phyloP scores from a whole-genome alignment of 2,329 filamentous ascomycete species.

The Aschersonia sp. region DNA sequence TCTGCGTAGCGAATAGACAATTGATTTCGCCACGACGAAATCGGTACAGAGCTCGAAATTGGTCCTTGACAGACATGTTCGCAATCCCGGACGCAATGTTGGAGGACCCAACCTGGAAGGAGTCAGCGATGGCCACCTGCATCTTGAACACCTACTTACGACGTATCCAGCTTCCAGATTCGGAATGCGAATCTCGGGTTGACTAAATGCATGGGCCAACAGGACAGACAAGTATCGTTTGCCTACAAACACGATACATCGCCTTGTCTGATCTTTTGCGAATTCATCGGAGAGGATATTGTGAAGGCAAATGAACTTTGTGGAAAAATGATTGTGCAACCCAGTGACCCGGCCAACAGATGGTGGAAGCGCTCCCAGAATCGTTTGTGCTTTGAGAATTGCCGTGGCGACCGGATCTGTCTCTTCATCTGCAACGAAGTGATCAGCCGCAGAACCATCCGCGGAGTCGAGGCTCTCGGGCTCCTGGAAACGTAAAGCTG shows the following conservation, averaged over 20 bases:
- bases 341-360: constrained; percentile 4
- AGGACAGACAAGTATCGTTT: constrained; percentile 63
- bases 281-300: constrained; percentile 50
- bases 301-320: constrained; percentile 55
- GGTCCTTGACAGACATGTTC: constrained; percentile 55
- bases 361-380: no score
- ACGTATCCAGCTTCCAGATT: constrained; percentile 48
- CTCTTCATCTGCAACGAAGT: not conserved
- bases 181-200: constrained; percentile 36
- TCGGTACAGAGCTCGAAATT: constrained; percentile 56
- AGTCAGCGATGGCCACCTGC: not conserved
- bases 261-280: constrained; percentile 30
- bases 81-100: constrained; percentile 30
- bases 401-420: not conserved
- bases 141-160: constrained; percentile 23
- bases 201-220: constrained; percentile 51
- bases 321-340: constrained; percentile 38
- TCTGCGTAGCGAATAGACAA: constrained; percentile 51
- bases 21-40: constrained; percentile 46
- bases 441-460: not conserved
- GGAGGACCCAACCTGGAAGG: constrained; percentile 15
- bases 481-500: not conserved
- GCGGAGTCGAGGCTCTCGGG: not conserved
- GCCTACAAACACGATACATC: constrained; percentile 79
- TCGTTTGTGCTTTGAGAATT: not conserved